Evolutionary conservation across 2,329 filamentous ascomycete genomes (phyloP), one percentile per base, ranked within the genome.

Genomic region (Mycosphaerella sp.): DNA sequence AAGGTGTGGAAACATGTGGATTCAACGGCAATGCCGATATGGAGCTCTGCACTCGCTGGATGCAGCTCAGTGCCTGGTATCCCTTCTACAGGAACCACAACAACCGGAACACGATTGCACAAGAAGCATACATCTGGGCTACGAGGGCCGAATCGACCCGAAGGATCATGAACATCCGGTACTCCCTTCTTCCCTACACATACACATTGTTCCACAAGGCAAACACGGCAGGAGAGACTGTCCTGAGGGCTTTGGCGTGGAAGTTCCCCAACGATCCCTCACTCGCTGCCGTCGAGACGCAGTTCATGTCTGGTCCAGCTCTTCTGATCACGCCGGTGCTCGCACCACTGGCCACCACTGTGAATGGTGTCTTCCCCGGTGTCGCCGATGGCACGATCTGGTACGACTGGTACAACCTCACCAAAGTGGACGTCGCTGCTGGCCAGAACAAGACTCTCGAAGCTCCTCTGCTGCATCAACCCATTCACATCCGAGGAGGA

Each of bases 51-150:
- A 55, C 55, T 6, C 57, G 66, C 6, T 68, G 66, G 66, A 66
- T 66, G 65, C 55, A 62, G 42, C 57, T 67, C 8, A 79, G 76
- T 1, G 85, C 85, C 10, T 89, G 89, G 74, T 87, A 87, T 72
- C 84, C 85, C 6, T 87, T 89, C 70, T 89, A 87, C 71, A 76
- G 85, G 23, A 89, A 89, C 69, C 86, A 89, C 72, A 88, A 88
- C 64, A 72, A 72, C 9, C 70, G 84, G 3, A 76, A 74, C 1
- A 77, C 80, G 10, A 74, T 75, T 42, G 64, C 77, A 0, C 86
- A 89, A 66, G 85, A 89, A 68, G 83, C 85, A 0, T 89, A 85
- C 64, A 51, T 67, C 12, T 89, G 85, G 86, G 71, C 74, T 1
- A 77, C 76, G 1, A 85, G 88, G 0, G 77, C 78, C 1, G 77